Conservation (phyloP, 495 filamentous ascomycete species). For the Parachaetomium inaequale region DNA sequence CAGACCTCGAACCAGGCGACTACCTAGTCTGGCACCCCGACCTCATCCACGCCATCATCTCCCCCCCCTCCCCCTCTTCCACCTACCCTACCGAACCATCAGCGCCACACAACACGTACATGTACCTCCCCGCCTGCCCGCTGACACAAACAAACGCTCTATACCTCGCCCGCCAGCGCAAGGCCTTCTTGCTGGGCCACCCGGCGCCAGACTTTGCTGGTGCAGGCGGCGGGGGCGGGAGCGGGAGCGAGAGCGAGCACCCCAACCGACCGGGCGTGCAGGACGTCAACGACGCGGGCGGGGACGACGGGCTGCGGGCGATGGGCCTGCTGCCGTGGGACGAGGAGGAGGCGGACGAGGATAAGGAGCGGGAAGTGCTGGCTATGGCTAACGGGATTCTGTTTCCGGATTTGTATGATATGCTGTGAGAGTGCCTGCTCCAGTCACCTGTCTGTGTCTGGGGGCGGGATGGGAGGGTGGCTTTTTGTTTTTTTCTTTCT, state of each 20-base stretch:
- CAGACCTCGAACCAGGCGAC: constrained; percentile 72
- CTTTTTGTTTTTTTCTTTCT: not conserved
- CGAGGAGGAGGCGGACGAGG: constrained; percentile 27
- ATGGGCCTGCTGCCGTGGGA: constrained; percentile 50
- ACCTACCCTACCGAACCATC: not conserved
- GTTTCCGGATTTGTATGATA: constrained; percentile 44
- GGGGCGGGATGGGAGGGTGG: not conserved
- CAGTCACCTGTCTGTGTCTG: too few species aligned
- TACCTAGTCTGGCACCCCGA: constrained; percentile 91
- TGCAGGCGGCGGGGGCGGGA: constrained; percentile 56
- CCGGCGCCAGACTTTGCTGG: constrained; percentile 62
- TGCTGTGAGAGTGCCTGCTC: too few species aligned
- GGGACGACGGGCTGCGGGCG: constrained; percentile 41
- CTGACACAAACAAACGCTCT: constrained; percentile 73
- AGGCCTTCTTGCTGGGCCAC: constrained; percentile 58
- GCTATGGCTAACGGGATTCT: constrained; percentile 43
- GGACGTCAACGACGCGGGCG: constrained; percentile 42
- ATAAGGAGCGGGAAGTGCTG: constrained; percentile 33
- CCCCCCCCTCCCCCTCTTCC: not conserved
- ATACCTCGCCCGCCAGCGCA: constrained; percentile 68
- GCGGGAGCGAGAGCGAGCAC: constrained; percentile 48
- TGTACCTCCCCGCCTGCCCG: constrained; percentile 82
- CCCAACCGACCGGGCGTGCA: constrained; percentile 49
- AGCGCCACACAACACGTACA: constrained; percentile 39
- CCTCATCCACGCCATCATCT: constrained; percentile 32